Conservation (phyloP, 495 filamentous ascomycete species). For the Hypoxylon lienhwacheense region DNA sequence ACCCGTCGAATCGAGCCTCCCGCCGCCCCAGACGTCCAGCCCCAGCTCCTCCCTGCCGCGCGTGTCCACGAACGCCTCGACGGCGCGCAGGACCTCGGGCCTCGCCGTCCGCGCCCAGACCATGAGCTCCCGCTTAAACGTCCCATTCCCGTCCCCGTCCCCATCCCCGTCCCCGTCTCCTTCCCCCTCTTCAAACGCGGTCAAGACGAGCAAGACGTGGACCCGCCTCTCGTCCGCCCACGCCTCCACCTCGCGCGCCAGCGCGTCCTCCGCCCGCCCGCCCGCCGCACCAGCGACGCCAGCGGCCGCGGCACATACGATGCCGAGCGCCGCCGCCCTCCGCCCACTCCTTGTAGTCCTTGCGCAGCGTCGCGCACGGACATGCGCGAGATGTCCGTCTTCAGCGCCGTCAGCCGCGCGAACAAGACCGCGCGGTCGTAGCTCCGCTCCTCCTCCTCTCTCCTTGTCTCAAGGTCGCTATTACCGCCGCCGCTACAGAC, state of each 20-base stretch:
- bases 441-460: conserved; percentile 9
- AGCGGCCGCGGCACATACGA: conserved; percentile 71
- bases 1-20: conserved; percentile 49
- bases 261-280: conserved; percentile 62
- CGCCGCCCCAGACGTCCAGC: conserved; percentile 57
- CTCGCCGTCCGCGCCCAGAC: conserved; percentile 60
- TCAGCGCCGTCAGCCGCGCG: conserved; percentile 63
- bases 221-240: no score
- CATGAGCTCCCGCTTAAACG: conserved; percentile 74
- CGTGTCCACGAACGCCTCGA: conserved; percentile 56
- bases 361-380: conserved; percentile 72
- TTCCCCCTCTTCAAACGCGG: conserved; percentile 54
- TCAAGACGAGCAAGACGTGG: no score
- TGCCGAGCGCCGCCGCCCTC: conserved; percentile 65
- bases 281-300: conserved; percentile 57
- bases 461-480: no score
- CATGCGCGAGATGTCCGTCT: conserved; percentile 69
- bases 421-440: conserved; percentile 67
- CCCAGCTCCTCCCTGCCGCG: conserved; percentile 51
- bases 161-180: conserved; percentile 77
- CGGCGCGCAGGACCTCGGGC: conserved; percentile 45
- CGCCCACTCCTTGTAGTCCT: conserved; percentile 92
- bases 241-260: conserved; percentile 75
- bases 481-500: background rate
- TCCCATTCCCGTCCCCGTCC: conserved; percentile 58